Percentiles rank a stretch among this genome's conserved stretches.
Conservation (phyloP, 345 rosid genomes). For the Acer yangbiense region DNA sequence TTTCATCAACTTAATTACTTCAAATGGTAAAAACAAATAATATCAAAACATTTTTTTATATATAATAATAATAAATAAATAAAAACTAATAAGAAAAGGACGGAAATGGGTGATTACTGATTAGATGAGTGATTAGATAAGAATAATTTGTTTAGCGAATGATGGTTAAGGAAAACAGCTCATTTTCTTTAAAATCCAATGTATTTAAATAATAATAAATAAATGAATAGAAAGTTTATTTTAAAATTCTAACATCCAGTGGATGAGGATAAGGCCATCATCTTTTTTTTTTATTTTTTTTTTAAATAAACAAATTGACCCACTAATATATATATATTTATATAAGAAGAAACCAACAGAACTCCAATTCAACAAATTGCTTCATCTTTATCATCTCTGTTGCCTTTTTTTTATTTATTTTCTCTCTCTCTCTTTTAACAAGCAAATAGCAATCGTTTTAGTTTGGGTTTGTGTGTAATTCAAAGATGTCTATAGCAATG, state of each 20-base stretch:
- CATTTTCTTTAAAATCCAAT: neutral
- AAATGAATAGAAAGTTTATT: too few relatives aligned
- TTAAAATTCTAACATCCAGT: slow-evolving; percentile 7
- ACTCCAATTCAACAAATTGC: neutral
- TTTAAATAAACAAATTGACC: too few relatives aligned
- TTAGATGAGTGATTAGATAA: neutral
- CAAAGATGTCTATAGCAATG: slow-evolving; percentile 34
- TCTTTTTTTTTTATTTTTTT: too few relatives aligned
- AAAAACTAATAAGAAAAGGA: too few relatives aligned
- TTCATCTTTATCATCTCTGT: neutral
- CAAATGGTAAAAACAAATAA: too few relatives aligned
- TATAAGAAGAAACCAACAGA: too few relatives aligned
- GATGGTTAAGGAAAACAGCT: neutral
- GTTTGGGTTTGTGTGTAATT: neutral
- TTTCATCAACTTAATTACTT: too few relatives aligned
- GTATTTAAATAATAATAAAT: neutral
- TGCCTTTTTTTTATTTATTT: too few relatives aligned
- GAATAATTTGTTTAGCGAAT: neutral
- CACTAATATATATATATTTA: too few relatives aligned
- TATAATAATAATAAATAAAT: too few relatives aligned
- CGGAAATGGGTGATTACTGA: neutral
- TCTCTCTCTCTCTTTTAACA: too few relatives aligned
- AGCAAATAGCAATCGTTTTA: neutral
- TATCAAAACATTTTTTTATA: too few relatives aligned
- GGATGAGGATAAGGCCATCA: slow-evolving; percentile 43